Conservation (phyloP, 768 basidiomycete genomes). For the Suillus weaverae region DNA sequence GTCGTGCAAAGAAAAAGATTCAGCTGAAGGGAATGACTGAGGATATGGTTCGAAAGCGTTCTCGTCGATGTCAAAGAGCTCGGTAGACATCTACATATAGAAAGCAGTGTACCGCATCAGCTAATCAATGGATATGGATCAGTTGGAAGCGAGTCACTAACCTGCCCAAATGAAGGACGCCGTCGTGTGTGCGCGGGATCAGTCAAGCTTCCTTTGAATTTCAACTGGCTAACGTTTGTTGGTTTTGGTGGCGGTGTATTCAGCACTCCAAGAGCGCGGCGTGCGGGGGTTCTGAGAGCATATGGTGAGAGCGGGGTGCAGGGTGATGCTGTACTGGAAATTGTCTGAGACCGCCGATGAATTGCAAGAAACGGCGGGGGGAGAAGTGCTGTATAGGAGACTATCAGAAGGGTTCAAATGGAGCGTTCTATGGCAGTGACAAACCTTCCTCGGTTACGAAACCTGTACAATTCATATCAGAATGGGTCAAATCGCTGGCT, state of each 20-base stretch:
- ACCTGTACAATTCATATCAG: slow-evolving; percentile 48
- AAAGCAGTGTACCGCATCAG: slow-evolving; percentile 17
- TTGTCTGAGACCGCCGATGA: slow-evolving; percentile 57
- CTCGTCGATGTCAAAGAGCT: slow-evolving; percentile 77
- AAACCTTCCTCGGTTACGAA: slow-evolving; percentile 53
- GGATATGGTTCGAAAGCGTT: slow-evolving; percentile 58
- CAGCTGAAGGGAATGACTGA: slow-evolving; percentile 36
- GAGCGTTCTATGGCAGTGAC: slow-evolving; percentile 20
- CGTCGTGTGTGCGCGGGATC: slow-evolving; percentile 62
- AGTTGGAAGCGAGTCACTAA: slow-evolving; percentile 22
- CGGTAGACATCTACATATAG: slow-evolving; percentile 42
- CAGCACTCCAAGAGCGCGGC: slow-evolving; percentile 38
- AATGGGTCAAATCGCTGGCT: slow-evolving; percentile 53
- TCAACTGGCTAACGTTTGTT: slow-evolving; percentile 51
- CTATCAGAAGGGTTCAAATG: slow-evolving; percentile 22
- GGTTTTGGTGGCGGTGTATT: slow-evolving; percentile 70
- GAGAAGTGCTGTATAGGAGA: slow-evolving; percentile 45
- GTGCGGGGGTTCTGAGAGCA: slow-evolving; percentile 32
- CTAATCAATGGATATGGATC: slow-evolving; percentile 14
- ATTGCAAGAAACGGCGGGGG: slow-evolving; percentile 58
- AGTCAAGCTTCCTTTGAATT: slow-evolving; percentile 69
- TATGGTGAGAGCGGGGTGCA: slow-evolving; percentile 25
- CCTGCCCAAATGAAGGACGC: slow-evolving; percentile 41
- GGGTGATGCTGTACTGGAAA: slow-evolving; percentile 49
- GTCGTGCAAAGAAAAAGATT: slow-evolving; percentile 40